Evolutionary conservation across 1,284 basidiomycete species (phyloP).

Genomic region (Trichosporon inkin): DNA sequence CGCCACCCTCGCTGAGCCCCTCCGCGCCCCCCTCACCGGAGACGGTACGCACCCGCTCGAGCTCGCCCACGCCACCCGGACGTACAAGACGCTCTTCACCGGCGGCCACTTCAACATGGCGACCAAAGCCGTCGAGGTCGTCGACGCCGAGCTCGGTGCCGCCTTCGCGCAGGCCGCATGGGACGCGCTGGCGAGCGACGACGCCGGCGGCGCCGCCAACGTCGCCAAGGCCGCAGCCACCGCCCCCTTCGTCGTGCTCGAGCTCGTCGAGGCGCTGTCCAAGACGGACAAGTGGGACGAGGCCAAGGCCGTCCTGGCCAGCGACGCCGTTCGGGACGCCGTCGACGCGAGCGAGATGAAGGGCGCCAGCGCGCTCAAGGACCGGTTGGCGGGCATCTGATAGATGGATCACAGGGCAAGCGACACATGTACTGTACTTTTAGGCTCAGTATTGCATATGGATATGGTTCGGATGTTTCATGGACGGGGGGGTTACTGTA

Average conservation of each 20-base stretch:
- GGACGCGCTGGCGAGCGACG: conserved; percentile 52
- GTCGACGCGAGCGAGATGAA: conserved; percentile 43
- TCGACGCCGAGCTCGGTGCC: conserved; percentile 58
- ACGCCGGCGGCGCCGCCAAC: conserved; percentile 44
- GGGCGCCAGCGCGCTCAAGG: conserved; percentile 42
- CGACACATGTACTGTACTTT: conserved; percentile 1
- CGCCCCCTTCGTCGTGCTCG: conserved; percentile 74
- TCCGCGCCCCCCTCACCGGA: conserved; percentile 58
- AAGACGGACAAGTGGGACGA: conserved; percentile 51
- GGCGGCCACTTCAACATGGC: conserved; percentile 78
- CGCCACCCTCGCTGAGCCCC: conserved; percentile 58
- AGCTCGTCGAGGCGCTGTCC: conserved; percentile 63
- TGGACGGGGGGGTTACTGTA: neutral
- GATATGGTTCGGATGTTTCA: neutral
- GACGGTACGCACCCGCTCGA: conserved; percentile 62
- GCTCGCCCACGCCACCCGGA: conserved; percentile 68
- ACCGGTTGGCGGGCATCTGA: conserved; percentile 39
- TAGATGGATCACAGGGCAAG: neutral
- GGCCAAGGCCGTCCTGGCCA: conserved; percentile 60
- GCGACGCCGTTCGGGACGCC: conserved; percentile 48
- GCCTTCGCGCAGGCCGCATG: conserved; percentile 61
- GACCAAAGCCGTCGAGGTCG: conserved; percentile 56
- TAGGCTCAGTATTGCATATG: conserved; percentile 5
- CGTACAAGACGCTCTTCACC: conserved; percentile 80
- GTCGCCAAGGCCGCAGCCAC: conserved; percentile 61